Base-by-base conservation (phyloP, 139 green algal species). In the Closterium sp. region DNA sequence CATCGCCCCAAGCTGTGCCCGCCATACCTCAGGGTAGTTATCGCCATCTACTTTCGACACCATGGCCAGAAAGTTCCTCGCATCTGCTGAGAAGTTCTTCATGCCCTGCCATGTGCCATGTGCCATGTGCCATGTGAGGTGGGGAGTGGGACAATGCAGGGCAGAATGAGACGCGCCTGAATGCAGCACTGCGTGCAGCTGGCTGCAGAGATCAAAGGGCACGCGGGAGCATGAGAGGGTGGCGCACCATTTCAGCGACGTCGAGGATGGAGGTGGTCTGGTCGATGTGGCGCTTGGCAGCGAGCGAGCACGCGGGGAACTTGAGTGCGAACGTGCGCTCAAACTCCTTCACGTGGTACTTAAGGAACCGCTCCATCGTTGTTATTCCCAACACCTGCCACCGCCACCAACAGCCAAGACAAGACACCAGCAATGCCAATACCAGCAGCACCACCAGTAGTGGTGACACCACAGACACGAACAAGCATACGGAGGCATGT, bases 1-100 rank as follows among this genome's bases (percentile, higher is more conserved):
- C 62, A 27, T 5, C 38, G 13, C 38, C 4, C 38, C 38, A 50
- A 50, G 32, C 88, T 85, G 45, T 94, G 62, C 17, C 62, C 29
- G 38, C 31, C 70, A 27, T 87, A 94, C 86, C 94, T 96, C 95
- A 2, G 95, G 95, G 86, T 96, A 96, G 29, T 96, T 95, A 87
- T 95, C 94, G 28, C 90, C 62, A 29, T 94, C 86, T 13, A 95
- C 29, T n/a, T 89, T 31, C 6, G 29, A 70, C 70, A 95, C 89
- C n/a, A 27, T 89, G 0, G 86, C 90, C 28, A 95, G 27, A 31
- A 94, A 73, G 7, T 91, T 29, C 45, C 89, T 92, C 6, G 90
- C 90, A 90, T 45, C 28, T 27, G 22, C 31, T 28, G 89, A 70
- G 89, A 91, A 91, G 4, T 91, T 89, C 30, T 91, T 91, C 30